These are phyloP conservation scores for Nowakowskiella sp. DNA, from an alignment of 192 early-diverging fungal species.

Conservation along the genomic window DNA sequence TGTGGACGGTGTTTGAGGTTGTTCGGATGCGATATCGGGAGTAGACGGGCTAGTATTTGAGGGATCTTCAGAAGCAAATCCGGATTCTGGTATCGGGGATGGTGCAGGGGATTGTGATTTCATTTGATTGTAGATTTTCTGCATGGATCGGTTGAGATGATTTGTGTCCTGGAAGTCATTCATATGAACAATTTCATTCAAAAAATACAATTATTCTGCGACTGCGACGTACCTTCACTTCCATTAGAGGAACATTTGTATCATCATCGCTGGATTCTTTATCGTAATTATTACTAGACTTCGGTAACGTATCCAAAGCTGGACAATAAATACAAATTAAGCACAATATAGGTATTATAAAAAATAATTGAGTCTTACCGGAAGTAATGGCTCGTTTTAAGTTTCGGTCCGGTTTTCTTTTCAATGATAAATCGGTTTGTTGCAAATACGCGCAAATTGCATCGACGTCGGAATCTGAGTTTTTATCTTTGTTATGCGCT, in stretches of 20 bases:
- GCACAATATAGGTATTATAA: neutral
- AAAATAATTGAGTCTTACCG: neutral
- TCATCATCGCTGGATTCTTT: slow-evolving; percentile 11
- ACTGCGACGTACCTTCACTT: slow-evolving; percentile 23
- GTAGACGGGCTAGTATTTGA: neutral
- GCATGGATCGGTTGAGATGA: slow-evolving; percentile 26
- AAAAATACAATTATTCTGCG: neutral
- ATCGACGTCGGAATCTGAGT: no score
- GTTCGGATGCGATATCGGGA: neutral
- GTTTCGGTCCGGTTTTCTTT: slow-evolving; percentile 6
- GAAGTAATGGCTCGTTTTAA: neutral
- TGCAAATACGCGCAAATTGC: slow-evolving; percentile 10
- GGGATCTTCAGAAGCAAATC: slow-evolving; percentile 1
- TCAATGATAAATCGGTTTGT: neutral
- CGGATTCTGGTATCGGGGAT: slow-evolving; percentile 17
- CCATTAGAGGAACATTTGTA: slow-evolving; percentile 21
- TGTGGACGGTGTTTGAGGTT: neutral
- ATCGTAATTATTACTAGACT: slow-evolving; percentile 4
- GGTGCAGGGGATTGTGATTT: no score
- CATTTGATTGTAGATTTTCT: no score
- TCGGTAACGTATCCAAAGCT: slow-evolving; percentile 1
- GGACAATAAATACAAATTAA: no score
- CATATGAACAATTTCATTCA: slow-evolving; percentile 1
- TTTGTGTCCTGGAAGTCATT: slow-evolving; percentile 23
- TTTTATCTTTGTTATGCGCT: no score